Conservation (phyloP, 345 rosid genomes). For the Trapa incisa region DNA sequence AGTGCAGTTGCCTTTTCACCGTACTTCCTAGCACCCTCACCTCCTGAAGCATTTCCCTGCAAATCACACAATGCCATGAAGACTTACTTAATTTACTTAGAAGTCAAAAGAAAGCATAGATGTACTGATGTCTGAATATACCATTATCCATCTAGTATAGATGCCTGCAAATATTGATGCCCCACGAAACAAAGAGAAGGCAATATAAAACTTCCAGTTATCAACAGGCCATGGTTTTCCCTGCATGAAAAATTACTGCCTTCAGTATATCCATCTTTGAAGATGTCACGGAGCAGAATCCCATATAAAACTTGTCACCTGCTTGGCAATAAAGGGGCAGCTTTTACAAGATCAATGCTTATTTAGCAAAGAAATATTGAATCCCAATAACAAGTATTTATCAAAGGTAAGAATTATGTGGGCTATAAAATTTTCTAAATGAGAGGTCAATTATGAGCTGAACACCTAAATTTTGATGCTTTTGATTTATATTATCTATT, state of each 20-base stretch:
- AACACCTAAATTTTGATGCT: not conserved
- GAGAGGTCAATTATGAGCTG: not conserved
- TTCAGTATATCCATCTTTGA: not conserved
- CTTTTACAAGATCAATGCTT: not conserved
- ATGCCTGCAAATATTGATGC: slow-evolving; percentile 74
- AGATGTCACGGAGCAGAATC: not conserved
- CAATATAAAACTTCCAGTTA: slow-evolving; percentile 83
- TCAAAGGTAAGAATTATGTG: not conserved
- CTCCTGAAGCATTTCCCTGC: slow-evolving; percentile 95
- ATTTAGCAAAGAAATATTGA: not conserved
- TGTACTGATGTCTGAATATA: slow-evolving; percentile 16
- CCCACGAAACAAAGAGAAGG: slow-evolving; percentile 82
- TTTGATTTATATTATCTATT: not conserved
- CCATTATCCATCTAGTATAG: slow-evolving; percentile 83
- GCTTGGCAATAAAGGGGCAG: not conserved
- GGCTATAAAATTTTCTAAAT: not conserved
- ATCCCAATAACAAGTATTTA: not conserved
- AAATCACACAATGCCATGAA: slow-evolving; percentile 4
- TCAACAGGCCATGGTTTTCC: slow-evolving; percentile 80
- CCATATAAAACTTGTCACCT: not conserved
- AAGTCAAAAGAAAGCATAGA: not conserved
- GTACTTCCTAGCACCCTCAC: slow-evolving; percentile 60
- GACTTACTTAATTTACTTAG: not conserved
- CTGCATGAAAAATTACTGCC: slow-evolving; percentile 29
- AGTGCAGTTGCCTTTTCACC: slow-evolving; percentile 51